Evolutionary conservation across 208 protist genomes (phyloP), one percentile per base, ranked within the genome.

Genomic region (Jaenimonas drosophilae): DNA sequence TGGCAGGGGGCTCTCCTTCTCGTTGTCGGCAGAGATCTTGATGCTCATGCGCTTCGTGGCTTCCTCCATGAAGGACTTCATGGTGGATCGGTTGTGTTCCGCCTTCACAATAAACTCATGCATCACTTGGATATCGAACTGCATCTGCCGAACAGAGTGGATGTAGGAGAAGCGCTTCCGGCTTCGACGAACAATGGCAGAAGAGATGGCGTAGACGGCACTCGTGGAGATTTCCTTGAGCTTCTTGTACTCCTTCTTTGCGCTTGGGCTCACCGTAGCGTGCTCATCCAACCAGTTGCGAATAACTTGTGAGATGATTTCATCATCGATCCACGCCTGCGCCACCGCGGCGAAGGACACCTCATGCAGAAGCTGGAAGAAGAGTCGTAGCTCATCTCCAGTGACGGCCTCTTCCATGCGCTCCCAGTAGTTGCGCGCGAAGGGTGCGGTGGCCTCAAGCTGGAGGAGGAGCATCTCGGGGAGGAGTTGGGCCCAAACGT

Each of bases 331-430:
- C 31, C 46, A 41, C 9, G n/a, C 31, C 46, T 36, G 12, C 19
- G 30, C 31, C 11, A 41, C 31, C 14, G 11, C 25, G 6, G 14
- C 6, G 31, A 36, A 51, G 25, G 31, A 21, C 29, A 51, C 5
- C 12, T 20, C 29, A 44, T 51, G 46, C 5, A 51, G 46, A 51
- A 51, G 27, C 14, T 27, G 14, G 20, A 51, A 51, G 46, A 51
- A 51, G 25, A 21, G 31, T n/a, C 46, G 25, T 14, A 51, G 46
- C n/a, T 26, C 19, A 9, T 36, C 17, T 6, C 14, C 19, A 31
- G 6, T 21, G 25, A 30, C 11, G 25, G n/a, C 31, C 9, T 7
- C 12, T 12, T n/a, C 29, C 31, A 20, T 41, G 20, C 11, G 24
- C 30, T 39, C 24, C 14, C 9, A 11, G 46, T 26, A 41, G 4